These are phyloP conservation scores for Penicillium sp. DNA, from an alignment of 2,329 filamentous ascomycete species.

Conservation along the genomic window DNA sequence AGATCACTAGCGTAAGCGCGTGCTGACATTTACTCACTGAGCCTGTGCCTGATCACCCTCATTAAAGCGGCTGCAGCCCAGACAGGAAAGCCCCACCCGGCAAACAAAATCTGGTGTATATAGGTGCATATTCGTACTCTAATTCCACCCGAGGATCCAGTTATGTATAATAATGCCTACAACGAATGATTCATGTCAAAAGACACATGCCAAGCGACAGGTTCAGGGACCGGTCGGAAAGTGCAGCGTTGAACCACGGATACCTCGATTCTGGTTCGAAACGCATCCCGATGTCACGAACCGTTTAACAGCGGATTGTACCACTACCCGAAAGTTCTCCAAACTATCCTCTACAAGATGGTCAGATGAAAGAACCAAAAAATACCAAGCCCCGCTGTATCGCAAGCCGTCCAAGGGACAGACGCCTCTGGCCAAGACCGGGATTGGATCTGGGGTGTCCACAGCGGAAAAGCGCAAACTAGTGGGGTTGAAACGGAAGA, in stretches of 20 bases:
- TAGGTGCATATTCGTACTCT: background rate
- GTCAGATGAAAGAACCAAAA: background rate
- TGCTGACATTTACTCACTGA: too few species aligned
- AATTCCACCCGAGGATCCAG: background rate
- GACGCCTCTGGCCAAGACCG: constrained; percentile 9
- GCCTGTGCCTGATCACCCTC: background rate
- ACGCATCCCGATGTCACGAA: constrained; percentile 1
- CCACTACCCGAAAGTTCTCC: background rate
- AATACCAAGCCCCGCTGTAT: background rate
- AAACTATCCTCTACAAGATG: too few species aligned
- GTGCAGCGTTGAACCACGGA: background rate
- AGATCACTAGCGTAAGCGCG: too few species aligned
- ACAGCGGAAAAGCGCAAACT: constrained; percentile 32
- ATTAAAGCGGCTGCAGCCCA: constrained; percentile 8
- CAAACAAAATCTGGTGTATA: background rate
- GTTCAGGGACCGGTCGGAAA: constrained; percentile 4
- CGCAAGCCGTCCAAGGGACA: constrained; percentile 18
- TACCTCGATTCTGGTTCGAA: constrained; percentile 5
- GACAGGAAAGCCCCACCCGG: constrained; percentile 7
- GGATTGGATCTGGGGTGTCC: constrained; percentile 31
- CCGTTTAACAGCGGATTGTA: background rate
- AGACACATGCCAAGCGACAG: background rate
- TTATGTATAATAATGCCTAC: background rate
- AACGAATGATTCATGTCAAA: background rate
- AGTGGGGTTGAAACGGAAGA: constrained; percentile 24